Base-by-base conservation (phyloP, 768 basidiomycete genomes). In the Kwoniella sp. region DNA sequence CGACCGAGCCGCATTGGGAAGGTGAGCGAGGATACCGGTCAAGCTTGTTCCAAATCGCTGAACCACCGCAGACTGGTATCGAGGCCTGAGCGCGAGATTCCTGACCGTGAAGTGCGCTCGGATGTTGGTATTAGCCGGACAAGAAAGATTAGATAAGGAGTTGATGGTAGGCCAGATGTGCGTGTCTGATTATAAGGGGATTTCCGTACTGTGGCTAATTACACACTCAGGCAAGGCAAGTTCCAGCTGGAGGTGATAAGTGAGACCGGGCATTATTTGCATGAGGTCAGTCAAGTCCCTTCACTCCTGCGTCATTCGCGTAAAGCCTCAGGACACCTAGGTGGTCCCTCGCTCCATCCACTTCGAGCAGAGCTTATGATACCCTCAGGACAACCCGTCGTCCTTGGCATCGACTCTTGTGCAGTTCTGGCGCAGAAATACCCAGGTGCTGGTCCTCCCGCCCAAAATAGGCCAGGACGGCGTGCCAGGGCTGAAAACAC, bases 161-260 rank as follows among this genome's bases (percentile, higher is more conserved):
- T 79, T 99, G 39, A 95, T 93, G 86, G 90, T 98, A 43, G 95
- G 87, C 0, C 89, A 92, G 69, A 92, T 93, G 89, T 89, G 85
- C 71, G 88, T 65, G 31, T 3, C 11, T 42, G 12, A 2, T 29
- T 19, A 4, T 17, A 11, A n/a, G 20, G 5, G 22, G 38, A 3
- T 31, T 20, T n/a, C 9, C 3, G 7, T 36, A 17, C 3, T 40
- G 22, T 45, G 20, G 42, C 0, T 40, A 15, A 12, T 31, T 14
- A 14, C 26, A 23, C 15, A 7, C 26, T 26, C 42, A 74, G 73
- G 73, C 73, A 70, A 71, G 81, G 83, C 27, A 96, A 95, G 72
- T 99, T 96, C 75, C 93, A 96, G 75, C 80, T 96, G 71, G 84
- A 81, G 20, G 89, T 99, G 31, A 80, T 93, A 54, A 81, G 83